A percentile compares a stretch with the other conserved stretches of the same genome.
Conservation (phyloP, 1,284 basidiomycete genomes). For the Dichomitus squalens region DNA sequence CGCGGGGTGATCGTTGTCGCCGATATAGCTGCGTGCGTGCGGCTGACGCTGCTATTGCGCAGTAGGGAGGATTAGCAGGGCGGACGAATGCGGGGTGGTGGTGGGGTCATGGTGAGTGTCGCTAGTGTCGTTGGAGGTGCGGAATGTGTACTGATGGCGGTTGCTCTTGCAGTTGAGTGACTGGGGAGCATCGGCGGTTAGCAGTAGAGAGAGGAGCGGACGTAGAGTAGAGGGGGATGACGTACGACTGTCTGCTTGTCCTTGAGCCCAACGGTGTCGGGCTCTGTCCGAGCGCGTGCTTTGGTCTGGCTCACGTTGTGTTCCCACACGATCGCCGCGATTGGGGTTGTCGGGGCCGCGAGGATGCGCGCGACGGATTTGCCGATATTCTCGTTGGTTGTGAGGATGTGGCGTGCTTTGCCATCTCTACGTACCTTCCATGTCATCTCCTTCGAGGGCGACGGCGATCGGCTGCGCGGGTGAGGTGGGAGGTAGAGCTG, state of each 20-base stretch:
- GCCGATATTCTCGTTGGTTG: slow-evolving; percentile 23
- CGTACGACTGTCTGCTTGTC: slow-evolving; percentile 10
- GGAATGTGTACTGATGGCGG: too few relatives aligned
- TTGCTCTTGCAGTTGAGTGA: too few relatives aligned
- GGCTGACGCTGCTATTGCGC: too few relatives aligned
- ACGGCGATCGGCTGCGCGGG: background rate
- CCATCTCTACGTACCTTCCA: slow-evolving; percentile 14
- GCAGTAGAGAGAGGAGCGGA: too few relatives aligned
- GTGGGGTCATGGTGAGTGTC: too few relatives aligned
- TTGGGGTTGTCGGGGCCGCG: slow-evolving; percentile 29
- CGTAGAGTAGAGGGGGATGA: too few relatives aligned
- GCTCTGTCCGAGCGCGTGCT: slow-evolving; percentile 17
- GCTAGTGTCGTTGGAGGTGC: too few relatives aligned
- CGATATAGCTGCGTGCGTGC: too few relatives aligned
- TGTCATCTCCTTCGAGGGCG: background rate
- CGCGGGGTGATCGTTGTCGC: too few relatives aligned
- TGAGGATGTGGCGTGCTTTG: slow-evolving; percentile 18
- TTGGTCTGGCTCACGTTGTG: slow-evolving; percentile 26
- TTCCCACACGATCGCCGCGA: slow-evolving; percentile 32
- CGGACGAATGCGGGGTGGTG: too few relatives aligned
- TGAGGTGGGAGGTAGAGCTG: slow-evolving; percentile 23
- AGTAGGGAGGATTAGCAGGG: too few relatives aligned
- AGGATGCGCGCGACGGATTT: slow-evolving; percentile 27
- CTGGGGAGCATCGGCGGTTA: too few relatives aligned
- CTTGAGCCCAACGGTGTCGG: slow-evolving; percentile 12